phyloP scores from a whole-genome alignment of 2,329 filamentous ascomycete species.

The Sporothrix sp. region DNA sequence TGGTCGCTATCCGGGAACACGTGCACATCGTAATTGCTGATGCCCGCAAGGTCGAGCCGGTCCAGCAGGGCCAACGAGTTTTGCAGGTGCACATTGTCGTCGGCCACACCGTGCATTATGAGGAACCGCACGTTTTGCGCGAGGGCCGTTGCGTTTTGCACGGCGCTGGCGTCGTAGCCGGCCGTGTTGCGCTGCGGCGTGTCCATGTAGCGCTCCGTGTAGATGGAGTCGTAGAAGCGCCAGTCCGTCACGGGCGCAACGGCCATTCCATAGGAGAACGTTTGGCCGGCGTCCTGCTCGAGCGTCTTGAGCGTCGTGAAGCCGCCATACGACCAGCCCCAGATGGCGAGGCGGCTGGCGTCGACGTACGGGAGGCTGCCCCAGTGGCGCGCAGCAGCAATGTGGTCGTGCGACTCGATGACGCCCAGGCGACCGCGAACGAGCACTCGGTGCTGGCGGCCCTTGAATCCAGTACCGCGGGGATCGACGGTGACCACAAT shows the following conservation, averaged over 20 bases:
- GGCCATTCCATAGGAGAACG: constrained; percentile 94
- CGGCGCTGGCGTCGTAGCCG: constrained; percentile 67
- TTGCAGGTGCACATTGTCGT: constrained; percentile 97
- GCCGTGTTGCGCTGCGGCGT: constrained; percentile 70
- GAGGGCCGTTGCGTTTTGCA: constrained; percentile 66
- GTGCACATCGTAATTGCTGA: constrained; percentile 94
- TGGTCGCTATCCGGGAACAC: constrained; percentile 96
- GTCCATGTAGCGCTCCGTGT: constrained; percentile 96
- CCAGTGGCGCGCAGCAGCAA: constrained; percentile 79
- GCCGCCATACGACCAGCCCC: constrained; percentile 97
- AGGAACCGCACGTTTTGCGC: constrained; percentile 74
- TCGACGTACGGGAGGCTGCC: constrained; percentile 76
- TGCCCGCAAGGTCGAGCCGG: constrained; percentile 65
- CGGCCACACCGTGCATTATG: constrained; percentile 90
- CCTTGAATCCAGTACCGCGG: constrained; percentile 83
- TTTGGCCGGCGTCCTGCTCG: constrained; percentile 78
- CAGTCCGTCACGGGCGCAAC: constrained; percentile 98
- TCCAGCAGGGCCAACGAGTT: constrained; percentile 85
- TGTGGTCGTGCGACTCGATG: constrained; percentile 83
- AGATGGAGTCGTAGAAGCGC: constrained; percentile 89
- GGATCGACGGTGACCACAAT: constrained; percentile 92
- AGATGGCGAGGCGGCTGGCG: constrained; percentile 72
- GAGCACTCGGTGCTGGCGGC: constrained; percentile 71
- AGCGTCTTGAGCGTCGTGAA: constrained; percentile 93
- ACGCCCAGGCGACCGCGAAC: constrained; percentile 76